phyloP scores from a whole-genome alignment of 163 green algal genomes.

The Prototheca stagnorum region DNA sequence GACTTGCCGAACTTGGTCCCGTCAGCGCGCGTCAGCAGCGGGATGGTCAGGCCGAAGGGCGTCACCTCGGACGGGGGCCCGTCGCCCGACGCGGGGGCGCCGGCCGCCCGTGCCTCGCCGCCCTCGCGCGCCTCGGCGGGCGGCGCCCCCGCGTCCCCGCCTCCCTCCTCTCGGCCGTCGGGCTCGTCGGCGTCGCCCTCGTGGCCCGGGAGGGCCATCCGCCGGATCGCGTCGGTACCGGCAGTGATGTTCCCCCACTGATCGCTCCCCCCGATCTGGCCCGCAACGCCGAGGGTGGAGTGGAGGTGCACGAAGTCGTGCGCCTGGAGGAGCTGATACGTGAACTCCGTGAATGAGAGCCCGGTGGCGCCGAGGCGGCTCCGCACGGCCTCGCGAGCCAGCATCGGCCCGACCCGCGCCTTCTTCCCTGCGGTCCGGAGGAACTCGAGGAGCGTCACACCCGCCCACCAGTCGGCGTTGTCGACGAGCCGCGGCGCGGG shows the following conservation, averaged over 20 bases:
- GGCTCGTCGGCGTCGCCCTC: conserved; percentile 7
- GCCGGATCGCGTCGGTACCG: conserved; percentile 26
- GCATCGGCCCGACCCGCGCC: conserved; percentile 84
- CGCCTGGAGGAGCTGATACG: conserved; percentile 96
- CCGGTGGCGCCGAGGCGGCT: conserved; percentile 64
- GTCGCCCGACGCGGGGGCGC: no score
- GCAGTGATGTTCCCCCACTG: conserved; percentile 98
- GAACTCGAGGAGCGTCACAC: conserved; percentile 80
- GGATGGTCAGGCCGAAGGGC: conserved; percentile 85
- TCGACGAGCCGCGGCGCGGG: conserved; percentile 57
- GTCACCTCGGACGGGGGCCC: no score
- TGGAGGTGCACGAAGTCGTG: conserved; percentile 96
- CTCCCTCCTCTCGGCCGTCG: background rate
- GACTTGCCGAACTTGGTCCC: conserved; percentile 92
- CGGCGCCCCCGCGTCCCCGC: no score
- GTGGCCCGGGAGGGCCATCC: conserved; percentile 9
- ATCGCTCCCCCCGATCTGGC: conserved; percentile 86
- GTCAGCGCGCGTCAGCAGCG: conserved; percentile 72
- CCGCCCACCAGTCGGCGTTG: conserved; percentile 89
- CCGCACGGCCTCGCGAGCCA: conserved; percentile 85
- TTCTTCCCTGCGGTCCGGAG: conserved; percentile 82
- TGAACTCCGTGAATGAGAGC: conserved; percentile 98
- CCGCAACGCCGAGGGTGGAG: conserved; percentile 54
- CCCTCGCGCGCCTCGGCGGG: no score
- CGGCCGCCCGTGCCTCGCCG: no score